These are phyloP conservation scores for Sporothrix globosa DNA, from an alignment of 2,329 filamentous ascomycete species.

Conservation along the genomic window DNA sequence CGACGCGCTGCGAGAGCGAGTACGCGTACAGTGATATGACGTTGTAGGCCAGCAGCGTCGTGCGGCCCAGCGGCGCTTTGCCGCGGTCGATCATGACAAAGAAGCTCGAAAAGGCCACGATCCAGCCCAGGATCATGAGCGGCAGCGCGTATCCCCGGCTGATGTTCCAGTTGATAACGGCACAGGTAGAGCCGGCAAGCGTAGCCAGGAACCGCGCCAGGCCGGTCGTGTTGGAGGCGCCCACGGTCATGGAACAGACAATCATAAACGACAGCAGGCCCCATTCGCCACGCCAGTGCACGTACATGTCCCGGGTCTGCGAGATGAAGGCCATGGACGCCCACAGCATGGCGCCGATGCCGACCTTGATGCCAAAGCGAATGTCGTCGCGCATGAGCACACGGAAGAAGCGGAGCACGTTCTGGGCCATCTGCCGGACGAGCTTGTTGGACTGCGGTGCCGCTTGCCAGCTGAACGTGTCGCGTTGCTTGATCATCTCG, in stretches of 20 bases:
- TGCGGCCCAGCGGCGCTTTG: slow-evolving; percentile 87
- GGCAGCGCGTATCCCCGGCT: slow-evolving; percentile 72
- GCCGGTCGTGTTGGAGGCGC: slow-evolving; percentile 91
- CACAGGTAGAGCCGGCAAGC: slow-evolving; percentile 74
- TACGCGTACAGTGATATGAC: slow-evolving; percentile 93
- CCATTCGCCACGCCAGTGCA: slow-evolving; percentile 94
- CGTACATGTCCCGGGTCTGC: slow-evolving; percentile 76
- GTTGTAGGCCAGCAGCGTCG: slow-evolving; percentile 95
- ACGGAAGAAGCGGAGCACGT: slow-evolving; percentile 51
- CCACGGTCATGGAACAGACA: slow-evolving; percentile 96
- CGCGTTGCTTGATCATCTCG: slow-evolving; percentile 55
- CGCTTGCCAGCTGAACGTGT: slow-evolving; percentile 61
- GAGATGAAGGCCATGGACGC: slow-evolving; percentile 86
- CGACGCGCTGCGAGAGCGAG: slow-evolving; percentile 77
- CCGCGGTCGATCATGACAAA: slow-evolving; percentile 84
- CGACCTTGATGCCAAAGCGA: slow-evolving; percentile 88
- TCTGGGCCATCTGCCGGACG: slow-evolving; percentile 52
- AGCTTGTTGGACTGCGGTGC: slow-evolving; percentile 52
- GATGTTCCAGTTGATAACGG: slow-evolving; percentile 76
- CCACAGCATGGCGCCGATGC: slow-evolving; percentile 84
- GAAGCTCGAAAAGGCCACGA: slow-evolving; percentile 81
- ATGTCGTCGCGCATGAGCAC: slow-evolving; percentile 60
- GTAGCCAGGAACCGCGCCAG: slow-evolving; percentile 86
- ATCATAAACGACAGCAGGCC: slow-evolving; percentile 96
- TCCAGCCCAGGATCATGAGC: slow-evolving; percentile 79